Conservation (phyloP, 768 basidiomycete species). For the Lactarius sanguifluus region DNA sequence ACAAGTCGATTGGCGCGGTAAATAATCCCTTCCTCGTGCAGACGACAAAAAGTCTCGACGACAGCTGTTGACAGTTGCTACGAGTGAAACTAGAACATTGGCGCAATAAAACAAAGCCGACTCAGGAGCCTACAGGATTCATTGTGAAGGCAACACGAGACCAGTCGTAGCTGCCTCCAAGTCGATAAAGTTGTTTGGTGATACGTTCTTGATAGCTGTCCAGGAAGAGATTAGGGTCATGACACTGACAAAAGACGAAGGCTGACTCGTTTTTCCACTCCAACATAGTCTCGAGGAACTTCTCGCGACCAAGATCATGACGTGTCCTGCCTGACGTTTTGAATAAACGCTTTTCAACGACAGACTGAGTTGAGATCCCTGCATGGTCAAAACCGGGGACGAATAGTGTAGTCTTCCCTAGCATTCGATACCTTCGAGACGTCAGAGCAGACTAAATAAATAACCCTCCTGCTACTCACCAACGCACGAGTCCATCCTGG, state of each 20-base stretch:
- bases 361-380: conserved; percentile 96
- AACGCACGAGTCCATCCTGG: conserved; percentile 86
- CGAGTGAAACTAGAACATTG: conserved; percentile 10
- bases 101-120: neutral
- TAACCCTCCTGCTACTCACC: conserved; percentile 48
- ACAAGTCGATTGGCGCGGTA: conserved; percentile 83
- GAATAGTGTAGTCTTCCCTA: conserved; percentile 86
- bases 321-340: conserved; percentile 80
- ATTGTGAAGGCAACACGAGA: conserved; percentile 93
- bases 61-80: conserved; percentile 80
- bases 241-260: neutral
- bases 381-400: conserved; percentile 98
- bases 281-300: conserved; percentile 59
- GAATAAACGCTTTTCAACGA: conserved; percentile 90
- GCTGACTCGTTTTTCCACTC: conserved; percentile 93
- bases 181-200: conserved; percentile 80
- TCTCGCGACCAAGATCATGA: conserved; percentile 89
- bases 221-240: neutral
- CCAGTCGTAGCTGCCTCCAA: conserved; percentile 97
- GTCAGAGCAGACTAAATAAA: neutral
- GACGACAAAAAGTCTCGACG: conserved; percentile 80
- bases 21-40: conserved; percentile 89
- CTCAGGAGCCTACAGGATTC: conserved; percentile 61
- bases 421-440: conserved; percentile 83
- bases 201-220: conserved; percentile 89